Evolutionary conservation across 352 stramenopile genomes (phyloP).

Genomic region (Globisporangium yorkense): DNA sequence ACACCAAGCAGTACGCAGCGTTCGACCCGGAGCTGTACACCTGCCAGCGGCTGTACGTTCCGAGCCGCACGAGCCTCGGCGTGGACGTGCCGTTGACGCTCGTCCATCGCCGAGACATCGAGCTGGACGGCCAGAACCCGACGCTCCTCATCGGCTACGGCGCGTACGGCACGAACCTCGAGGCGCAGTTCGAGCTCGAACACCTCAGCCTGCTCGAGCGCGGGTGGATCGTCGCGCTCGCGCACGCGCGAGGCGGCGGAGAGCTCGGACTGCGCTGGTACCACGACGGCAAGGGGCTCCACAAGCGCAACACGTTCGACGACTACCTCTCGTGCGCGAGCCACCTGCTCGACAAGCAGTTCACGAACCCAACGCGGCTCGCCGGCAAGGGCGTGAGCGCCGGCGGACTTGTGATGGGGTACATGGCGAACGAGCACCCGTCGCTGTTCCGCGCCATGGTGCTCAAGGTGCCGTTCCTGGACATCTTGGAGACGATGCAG

Average conservation of each 20-base stretch:
- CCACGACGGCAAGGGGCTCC: constrained; percentile 59
- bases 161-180: constrained; percentile 84
- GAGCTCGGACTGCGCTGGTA: constrained; percentile 89
- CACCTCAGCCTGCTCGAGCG: constrained; percentile 80
- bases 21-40: constrained; percentile 28
- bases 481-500: constrained; percentile 85
- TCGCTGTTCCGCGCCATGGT: constrained; percentile 71
- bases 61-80: constrained; percentile 26
- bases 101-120: constrained; percentile 58
- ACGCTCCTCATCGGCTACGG: constrained; percentile 88
- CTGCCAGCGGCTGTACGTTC: constrained; percentile 37
- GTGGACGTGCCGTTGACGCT: constrained; percentile 69
- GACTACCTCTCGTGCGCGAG: constrained; percentile 75
- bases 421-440: constrained; percentile 79
- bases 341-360: constrained; percentile 52
- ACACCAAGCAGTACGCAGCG: background rate
- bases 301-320: constrained; percentile 84
- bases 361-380: constrained; percentile 54
- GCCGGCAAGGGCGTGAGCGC: constrained; percentile 81
- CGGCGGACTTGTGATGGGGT: constrained; percentile 82
- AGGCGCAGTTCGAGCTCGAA: constrained; percentile 83
- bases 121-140: constrained; percentile 52
- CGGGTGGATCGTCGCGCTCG: constrained; percentile 86
- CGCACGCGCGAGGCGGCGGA: constrained; percentile 85
- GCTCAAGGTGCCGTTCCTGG: constrained; percentile 88